Evolutionary conservation across 179 eudicot genomes (phyloP), one percentile per base, ranked within the genome.

Genomic region (Silene noctiflora): DNA sequence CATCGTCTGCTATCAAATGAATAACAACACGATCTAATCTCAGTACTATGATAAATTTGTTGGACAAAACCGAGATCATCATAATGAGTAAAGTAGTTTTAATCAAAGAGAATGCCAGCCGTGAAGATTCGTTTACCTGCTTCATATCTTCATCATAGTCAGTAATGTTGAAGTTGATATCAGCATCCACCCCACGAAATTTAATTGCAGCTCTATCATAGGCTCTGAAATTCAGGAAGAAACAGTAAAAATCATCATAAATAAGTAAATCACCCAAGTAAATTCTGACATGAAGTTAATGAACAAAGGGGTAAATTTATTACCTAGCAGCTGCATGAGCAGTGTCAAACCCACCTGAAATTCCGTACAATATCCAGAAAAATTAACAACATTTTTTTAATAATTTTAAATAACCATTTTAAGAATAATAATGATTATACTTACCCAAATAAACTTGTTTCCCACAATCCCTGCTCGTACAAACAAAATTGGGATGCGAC

Each of bases 201-300:
- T 87, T 86, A 61, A 88, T 85, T n/a, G 91, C 91, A 71, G 91
- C 91, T 75, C 89, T 81, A 75, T 87, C 90, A 81, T 87, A 87
- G 0, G 88, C 87, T 79, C 90, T 87, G 83, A 71, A 71, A 71
- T 51, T 71, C 39, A 51, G 16, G 22, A 25, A 35, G 1, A 53
- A 71, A 6, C 77, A 72, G 21, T 58, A 65, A 78, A 44, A 39
- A 55, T 2, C 27, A 31, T 39, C 29, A 14, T 44, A 46, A 22
- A 27, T 44, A 24, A 31, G 39, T 33, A 29, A 29, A 29, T 29
- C 33, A 29, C 24, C 55, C 24, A 48, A 60, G 48, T 5, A 31
- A 31, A 12, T 19, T 21, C 9, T 46, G 9, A 42, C 0, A 27
- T 1, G 71, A 85, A 89, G 84, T 86, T 89, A 29, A 61, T 39